Evolutionary conservation across 371 early-diverging fungal genomes (phyloP).

Genomic region (Batkoa obscura): DNA sequence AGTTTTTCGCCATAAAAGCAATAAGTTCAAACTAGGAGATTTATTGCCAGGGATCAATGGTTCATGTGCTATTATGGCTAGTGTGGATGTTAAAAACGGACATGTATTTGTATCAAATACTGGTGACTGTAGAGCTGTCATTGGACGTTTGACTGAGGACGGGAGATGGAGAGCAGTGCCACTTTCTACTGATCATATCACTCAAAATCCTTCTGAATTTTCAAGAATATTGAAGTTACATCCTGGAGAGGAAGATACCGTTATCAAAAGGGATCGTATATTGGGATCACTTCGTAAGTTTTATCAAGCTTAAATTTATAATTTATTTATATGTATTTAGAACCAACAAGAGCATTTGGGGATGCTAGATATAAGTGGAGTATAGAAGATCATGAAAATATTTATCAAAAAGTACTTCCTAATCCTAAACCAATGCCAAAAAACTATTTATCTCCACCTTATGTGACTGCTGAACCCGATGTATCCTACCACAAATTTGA

Average conservation of each 20-base stretch:
- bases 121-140: slow-evolving; percentile 48
- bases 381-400: slow-evolving; percentile 32
- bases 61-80: slow-evolving; percentile 57
- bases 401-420: slow-evolving; percentile 20
- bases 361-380: slow-evolving; percentile 67
- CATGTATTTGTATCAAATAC: slow-evolving; percentile 58
- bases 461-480: slow-evolving; percentile 78
- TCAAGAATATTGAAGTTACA: slow-evolving; percentile 45
- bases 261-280: slow-evolving; percentile 38
- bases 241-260: slow-evolving; percentile 48
- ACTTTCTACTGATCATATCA: slow-evolving; percentile 54
- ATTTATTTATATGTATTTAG: slow-evolving; percentile 6
- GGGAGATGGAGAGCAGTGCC: slow-evolving; percentile 30
- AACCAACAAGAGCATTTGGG: slow-evolving; percentile 37
- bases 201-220: slow-evolving; percentile 35
- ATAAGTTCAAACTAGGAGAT: slow-evolving; percentile 18
- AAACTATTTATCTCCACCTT: slow-evolving; percentile 72
- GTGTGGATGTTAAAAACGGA: slow-evolving; percentile 32
- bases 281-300: slow-evolving; percentile 52
- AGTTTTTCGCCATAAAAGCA: slow-evolving; percentile 15
- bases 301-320: neutral
- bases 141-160: slow-evolving; percentile 17
- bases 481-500: slow-evolving; percentile 41
- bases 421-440: slow-evolving; percentile 38
- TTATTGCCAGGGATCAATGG: slow-evolving; percentile 40